These are phyloP conservation scores for Mrakia gelida DNA, from an alignment of 768 basidiomycete species.

Conservation along the genomic window DNA sequence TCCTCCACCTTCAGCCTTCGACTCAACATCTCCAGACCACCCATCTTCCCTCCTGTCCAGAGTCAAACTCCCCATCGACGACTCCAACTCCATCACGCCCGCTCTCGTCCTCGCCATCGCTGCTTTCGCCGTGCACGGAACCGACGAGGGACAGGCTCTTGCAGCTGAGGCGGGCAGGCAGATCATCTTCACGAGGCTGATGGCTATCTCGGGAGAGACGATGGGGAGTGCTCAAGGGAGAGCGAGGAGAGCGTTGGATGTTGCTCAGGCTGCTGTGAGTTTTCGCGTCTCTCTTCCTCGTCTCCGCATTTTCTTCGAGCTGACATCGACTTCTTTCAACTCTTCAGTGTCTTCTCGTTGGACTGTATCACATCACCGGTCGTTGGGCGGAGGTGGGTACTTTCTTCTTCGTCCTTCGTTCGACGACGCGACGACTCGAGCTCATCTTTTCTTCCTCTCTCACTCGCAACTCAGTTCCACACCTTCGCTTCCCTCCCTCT, in stretches of 20 bases:
- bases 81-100: background rate
- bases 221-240: background rate
- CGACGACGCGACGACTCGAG: background rate
- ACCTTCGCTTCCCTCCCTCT: constrained; percentile 25
- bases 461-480: constrained; percentile 13
- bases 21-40: background rate
- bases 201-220: constrained; percentile 11
- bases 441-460: background rate
- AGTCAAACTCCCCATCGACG: background rate
- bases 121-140: background rate
- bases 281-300: background rate
- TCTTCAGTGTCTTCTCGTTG: background rate
- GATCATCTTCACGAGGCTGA: constrained; percentile 11
- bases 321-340: background rate
- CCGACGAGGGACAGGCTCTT: constrained; percentile 3
- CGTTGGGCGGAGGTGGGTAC: background rate
- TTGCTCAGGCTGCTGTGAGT: constrained; percentile 10
- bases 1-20: background rate
- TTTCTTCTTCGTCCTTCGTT: background rate
- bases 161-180: constrained; percentile 18
- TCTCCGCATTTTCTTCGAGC: background rate
- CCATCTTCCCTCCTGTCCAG: background rate
- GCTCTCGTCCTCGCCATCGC: constrained; percentile 15
- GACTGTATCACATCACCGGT: background rate
- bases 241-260: constrained; percentile 21